Evolutionary conservation across 1,284 basidiomycete species (phyloP), one percentile per base, ranked within the genome.

Genomic region (Pseudozyma thailandica): DNA sequence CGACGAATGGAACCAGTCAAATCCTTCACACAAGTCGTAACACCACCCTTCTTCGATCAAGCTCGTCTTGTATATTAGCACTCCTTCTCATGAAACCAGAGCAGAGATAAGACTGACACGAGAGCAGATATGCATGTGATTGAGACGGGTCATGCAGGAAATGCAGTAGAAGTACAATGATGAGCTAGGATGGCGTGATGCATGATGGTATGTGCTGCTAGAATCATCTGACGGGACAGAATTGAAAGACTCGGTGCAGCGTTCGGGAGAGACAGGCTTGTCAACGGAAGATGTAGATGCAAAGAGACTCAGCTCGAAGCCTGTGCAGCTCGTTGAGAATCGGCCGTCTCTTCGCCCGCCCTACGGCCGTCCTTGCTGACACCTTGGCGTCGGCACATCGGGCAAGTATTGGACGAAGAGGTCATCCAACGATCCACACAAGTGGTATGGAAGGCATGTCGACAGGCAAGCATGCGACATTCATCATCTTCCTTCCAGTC

Each of bases 401-500:
- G 76, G 39, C 76, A 78, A n/a, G 74, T 71, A 50, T 78, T 78
- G 35, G 74, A 76, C 37, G 69, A 76, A 23, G 57, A 50, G 16
- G 71, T 69, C 69, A 78, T 60, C 76, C 76, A 78, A 13, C 65
- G 41, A 42, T 78, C 78, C 7, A 81, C 72, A 37, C 79, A 81
- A 6, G 31, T 9, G 6, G 77, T 35, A 45, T 81, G 79, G 71
- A 81, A 81, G 16, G 66, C 73, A 59, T 81, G 79, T 21, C 68
- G 62, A 50, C 79, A 81, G 9, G 62, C 69, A 28, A 81, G 62
- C 20, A 79, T 35, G 1, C 79, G 64, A 25, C 75, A 74, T 3
- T 76, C 66, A 47, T 80, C 77, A 21, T 75, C 73, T 26, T 71
- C 61, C 50, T 77, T 59, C 79, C 79, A 81, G 9, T 80, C 78